Percentiles rank a stretch among this genome's conserved stretches.
phyloP scores from a whole-genome alignment of 1,284 basidiomycete species.

The Ceratobasidium sp. region DNA sequence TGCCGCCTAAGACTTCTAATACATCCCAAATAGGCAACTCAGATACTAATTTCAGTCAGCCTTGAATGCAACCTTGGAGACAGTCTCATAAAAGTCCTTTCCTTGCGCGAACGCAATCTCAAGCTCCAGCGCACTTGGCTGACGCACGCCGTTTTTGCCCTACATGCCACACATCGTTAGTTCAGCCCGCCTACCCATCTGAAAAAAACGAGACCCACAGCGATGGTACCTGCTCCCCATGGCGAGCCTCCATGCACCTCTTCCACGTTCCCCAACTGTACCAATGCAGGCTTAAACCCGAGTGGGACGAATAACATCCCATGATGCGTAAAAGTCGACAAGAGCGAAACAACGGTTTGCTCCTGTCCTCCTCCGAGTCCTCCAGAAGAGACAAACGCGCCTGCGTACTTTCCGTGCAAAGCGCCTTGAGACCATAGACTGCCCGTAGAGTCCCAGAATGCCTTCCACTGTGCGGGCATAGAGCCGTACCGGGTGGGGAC shows the following conservation, averaged over 20 bases:
- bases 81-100: conserved; percentile 61
- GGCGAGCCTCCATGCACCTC: conserved; percentile 77
- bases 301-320: conserved; percentile 83
- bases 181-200: conserved; percentile 46
- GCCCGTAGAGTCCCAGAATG: conserved; percentile 82
- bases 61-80: not conserved
- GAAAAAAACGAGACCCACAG: conserved; percentile 55
- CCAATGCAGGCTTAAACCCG: conserved; percentile 72
- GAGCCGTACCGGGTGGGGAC: conserved; percentile 35
- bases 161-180: not conserved
- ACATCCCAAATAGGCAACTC: too few relatives aligned
- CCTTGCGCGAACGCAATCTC: conserved; percentile 75
- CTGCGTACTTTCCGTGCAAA: conserved; percentile 81
- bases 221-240: conserved; percentile 71
- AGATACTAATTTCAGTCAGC: too few relatives aligned
- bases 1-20: too few relatives aligned
- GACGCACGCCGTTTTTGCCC: conserved; percentile 65
- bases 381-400: conserved; percentile 65
- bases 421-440: conserved; percentile 69
- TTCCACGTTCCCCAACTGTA: conserved; percentile 66
- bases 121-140: conserved; percentile 70
- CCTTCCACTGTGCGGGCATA: conserved; percentile 40
- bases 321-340: conserved; percentile 86
- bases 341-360: conserved; percentile 68
- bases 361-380: conserved; percentile 78